Conservation (phyloP, 208 protist genomes). For the Trypanosoma cruzi region DNA sequence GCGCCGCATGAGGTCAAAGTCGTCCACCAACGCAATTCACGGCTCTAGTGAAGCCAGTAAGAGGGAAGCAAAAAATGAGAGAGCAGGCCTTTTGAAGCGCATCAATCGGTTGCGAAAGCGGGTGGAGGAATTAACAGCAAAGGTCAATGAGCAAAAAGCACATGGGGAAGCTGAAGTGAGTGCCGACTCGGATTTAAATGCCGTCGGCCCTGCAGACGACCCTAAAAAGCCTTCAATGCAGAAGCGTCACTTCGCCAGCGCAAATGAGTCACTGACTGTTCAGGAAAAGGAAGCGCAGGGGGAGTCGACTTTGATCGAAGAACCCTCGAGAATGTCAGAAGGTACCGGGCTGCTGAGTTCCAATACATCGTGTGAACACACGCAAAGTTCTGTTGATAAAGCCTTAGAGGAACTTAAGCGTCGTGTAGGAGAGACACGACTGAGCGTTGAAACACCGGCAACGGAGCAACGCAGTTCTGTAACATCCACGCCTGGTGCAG, state of each 20-base stretch:
- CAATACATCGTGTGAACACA: neutral
- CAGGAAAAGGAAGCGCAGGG: neutral
- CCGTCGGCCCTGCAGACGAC: neutral
- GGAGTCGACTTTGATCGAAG: neutral
- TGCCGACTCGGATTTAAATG: neutral
- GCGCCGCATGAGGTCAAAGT: constrained; percentile 12
- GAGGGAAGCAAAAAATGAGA: constrained; percentile 36
- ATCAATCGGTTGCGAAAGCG: constrained; percentile 48
- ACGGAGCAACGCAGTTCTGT: neutral
- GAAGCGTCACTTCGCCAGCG: neutral
- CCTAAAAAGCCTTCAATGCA: neutral
- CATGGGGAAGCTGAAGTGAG: neutral
- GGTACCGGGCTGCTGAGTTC: neutral
- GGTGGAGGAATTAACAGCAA: constrained; percentile 14
- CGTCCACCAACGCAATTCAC: neutral
- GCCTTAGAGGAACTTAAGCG: constrained; percentile 6
- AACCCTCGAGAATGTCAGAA: neutral
- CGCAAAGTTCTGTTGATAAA: neutral
- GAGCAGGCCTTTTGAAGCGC: constrained; percentile 47
- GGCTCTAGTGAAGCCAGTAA: neutral
- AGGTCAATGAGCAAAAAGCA: neutral
- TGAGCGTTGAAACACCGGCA: neutral
- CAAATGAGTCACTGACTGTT: neutral
- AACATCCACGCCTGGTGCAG: neutral
- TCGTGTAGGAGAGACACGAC: neutral